Base-by-base conservation (phyloP, 1,284 basidiomycete genomes). In the Erythrobasidium hasegawianum region DNA sequence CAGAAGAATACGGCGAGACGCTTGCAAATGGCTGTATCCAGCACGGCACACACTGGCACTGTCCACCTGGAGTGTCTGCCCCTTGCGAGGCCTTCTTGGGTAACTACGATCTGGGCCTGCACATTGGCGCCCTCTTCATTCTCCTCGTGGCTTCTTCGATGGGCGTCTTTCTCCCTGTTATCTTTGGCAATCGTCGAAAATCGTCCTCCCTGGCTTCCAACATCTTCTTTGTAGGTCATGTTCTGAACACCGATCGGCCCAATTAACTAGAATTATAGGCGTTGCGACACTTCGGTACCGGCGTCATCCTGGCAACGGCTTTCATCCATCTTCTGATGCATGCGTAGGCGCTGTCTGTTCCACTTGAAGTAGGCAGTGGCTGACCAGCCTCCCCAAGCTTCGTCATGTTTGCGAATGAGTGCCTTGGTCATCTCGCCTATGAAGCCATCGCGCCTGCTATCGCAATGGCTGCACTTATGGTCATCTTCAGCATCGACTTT, bases 301-400 rank as follows among this genome's bases (percentile, higher is more conserved):
- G 80, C 24, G 74, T 81, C 64, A 79, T 81, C 68, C 69, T 81
- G 40, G 74, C 75, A 3, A 80, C 79, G 0, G 80, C 79, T 0
- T 80, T 80, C 64, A 76, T 77, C 24, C 80, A 81, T 64, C 73
- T 81, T 0, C 73, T 81, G 0, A 77, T 75, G 69, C 79, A 80
- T 69, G 76, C 77, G 1, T 79, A 81, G 64, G 67, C 49, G 56
- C 70, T 72, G n/a, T n/a, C n/a, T n/a, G n/a, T n/a, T n/a, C n/a
- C n/a, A n/a, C n/a, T n/a, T n/a, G n/a, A n/a, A n/a, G n/a, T n/a
- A n/a, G n/a, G n/a, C n/a, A n/a, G n/a, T n/a, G n/a, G n/a, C n/a
- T n/a, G n/a, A n/a, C 24, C 53, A 2, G 10, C n/a, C 27, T 16
- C 24, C 29, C 33, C 10, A 38, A 66, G 62, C 20, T 65, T 71